A percentile compares a stretch with the other conserved stretches of the same genome.
These are phyloP conservation scores for Plasmodium cynomolgi DNA, from an alignment of 169 alveolate species.

Conservation along the genomic window DNA sequence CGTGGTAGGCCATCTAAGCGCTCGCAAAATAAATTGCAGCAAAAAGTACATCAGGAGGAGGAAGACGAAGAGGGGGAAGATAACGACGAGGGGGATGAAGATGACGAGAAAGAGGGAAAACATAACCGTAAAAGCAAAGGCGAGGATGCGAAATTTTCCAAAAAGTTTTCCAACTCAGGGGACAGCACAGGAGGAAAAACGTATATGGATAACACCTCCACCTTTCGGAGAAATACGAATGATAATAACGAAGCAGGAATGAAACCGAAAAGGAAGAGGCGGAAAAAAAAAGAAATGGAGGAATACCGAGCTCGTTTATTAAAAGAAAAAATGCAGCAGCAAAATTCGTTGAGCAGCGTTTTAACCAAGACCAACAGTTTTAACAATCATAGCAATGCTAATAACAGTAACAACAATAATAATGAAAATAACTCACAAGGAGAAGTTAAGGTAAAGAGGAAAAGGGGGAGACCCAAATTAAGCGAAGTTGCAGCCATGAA, in stretches of 20 bases:
- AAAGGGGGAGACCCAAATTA: slow-evolving; percentile 71
- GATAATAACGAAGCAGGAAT: slow-evolving; percentile 27
- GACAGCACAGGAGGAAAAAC: not conserved
- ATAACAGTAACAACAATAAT: slow-evolving; percentile 18
- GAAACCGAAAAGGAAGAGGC: slow-evolving; percentile 73
- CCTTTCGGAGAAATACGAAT: not conserved
- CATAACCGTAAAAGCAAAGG: slow-evolving; percentile 21
- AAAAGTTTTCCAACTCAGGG: not conserved
- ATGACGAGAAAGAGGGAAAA: slow-evolving; percentile 29
- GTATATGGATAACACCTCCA: not conserved
- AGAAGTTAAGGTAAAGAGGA: slow-evolving; percentile 70
- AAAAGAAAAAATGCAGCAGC: slow-evolving; percentile 71
- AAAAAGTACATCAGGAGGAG: slow-evolving; percentile 16
- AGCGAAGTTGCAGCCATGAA: slow-evolving; percentile 55
- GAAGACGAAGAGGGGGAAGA: slow-evolving; percentile 1
- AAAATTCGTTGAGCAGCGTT: slow-evolving; percentile 50
- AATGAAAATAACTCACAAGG: slow-evolving; percentile 37
- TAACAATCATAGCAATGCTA: not conserved
- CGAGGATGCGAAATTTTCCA: slow-evolving; percentile 6
- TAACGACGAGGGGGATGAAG: slow-evolving; percentile 22
- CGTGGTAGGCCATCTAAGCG: slow-evolving; percentile 35
- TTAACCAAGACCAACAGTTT: slow-evolving; percentile 49
- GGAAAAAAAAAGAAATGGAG: slow-evolving; percentile 76
- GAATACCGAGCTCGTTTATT: slow-evolving; percentile 62
- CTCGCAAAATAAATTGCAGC: slow-evolving; percentile 14